These are phyloP conservation scores for Arthrobotrys sinensis DNA, from an alignment of 2,329 filamentous ascomycete species.

Conservation along the genomic window DNA sequence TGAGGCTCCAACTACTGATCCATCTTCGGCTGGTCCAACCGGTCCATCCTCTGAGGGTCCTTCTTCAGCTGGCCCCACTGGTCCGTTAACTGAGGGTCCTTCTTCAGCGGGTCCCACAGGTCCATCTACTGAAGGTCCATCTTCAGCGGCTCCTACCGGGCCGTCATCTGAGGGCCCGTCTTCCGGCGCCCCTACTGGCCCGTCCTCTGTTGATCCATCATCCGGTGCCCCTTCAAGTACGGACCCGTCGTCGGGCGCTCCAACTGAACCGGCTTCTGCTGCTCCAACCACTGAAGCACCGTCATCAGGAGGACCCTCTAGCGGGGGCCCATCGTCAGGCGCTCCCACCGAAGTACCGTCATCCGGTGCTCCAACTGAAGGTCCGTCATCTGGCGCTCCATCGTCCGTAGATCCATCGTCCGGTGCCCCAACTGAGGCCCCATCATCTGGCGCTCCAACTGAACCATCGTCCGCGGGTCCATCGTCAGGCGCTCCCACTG, in stretches of 20 bases:
- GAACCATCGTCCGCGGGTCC: slow-evolving; percentile 12
- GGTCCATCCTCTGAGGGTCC: not conserved
- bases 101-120: not conserved
- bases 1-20: not conserved
- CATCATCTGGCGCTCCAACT: too few relatives aligned
- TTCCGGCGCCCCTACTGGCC: not conserved
- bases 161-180: slow-evolving; percentile 12
- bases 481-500: slow-evolving; percentile 2
- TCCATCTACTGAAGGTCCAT: not conserved
- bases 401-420: slow-evolving; percentile 4
- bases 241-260: not conserved
- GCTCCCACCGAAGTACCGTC: slow-evolving; percentile 12
- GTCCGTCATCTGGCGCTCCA: not conserved
- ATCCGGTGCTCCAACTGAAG: slow-evolving; percentile 2
- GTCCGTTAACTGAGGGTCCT: not conserved
- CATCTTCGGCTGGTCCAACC: slow-evolving; percentile 6
- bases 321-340: slow-evolving; percentile 2
- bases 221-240: slow-evolving; percentile 14
- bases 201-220: slow-evolving; percentile 1
- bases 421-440: too few relatives aligned
- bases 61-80: not conserved
- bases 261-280: not conserved
- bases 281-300: not conserved
- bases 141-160: not conserved
- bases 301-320: slow-evolving; percentile 18